Evolutionary conservation across 1,284 basidiomycete genomes (phyloP).

Genomic region (Cutaneotrichosporon daszewskae): DNA sequence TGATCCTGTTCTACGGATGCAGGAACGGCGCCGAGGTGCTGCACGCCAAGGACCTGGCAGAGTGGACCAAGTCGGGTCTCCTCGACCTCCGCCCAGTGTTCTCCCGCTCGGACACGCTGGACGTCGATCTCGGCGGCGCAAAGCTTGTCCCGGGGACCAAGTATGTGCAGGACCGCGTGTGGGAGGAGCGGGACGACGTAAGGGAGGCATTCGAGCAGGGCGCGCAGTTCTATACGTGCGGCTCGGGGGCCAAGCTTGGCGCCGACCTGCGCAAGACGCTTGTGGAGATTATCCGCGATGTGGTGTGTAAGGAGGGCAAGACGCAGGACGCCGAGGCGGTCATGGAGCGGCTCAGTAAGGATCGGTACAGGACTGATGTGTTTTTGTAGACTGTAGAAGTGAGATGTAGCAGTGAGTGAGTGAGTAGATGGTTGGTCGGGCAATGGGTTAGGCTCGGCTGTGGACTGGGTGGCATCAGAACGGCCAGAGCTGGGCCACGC

Average conservation of each 20-base stretch:
- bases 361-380: slow-evolving; percentile 13
- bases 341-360: slow-evolving; percentile 3
- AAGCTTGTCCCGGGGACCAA: slow-evolving; percentile 1
- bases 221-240: slow-evolving; percentile 54
- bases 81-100: slow-evolving; percentile 55
- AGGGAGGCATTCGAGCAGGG: slow-evolving; percentile 40
- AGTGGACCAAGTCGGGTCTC: slow-evolving; percentile 51
- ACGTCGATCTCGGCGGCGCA: not conserved
- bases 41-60: slow-evolving; percentile 51
- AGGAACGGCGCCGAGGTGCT: slow-evolving; percentile 51
- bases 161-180: slow-evolving; percentile 48
- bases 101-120: slow-evolving; percentile 32
- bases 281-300: slow-evolving; percentile 10
- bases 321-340: not conserved
- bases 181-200: slow-evolving; percentile 50
- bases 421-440: too few relatives aligned
- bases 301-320: not conserved
- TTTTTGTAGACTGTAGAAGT: slow-evolving; percentile 25
- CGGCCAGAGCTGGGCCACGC: too few relatives aligned
- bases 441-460: too few relatives aligned
- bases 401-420: not conserved
- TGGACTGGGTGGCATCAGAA: too few relatives aligned
- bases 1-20: slow-evolving; percentile 53
- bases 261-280: slow-evolving; percentile 10
- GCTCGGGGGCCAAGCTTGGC: slow-evolving; percentile 30